Percentiles rank a stretch among this genome's conserved stretches.
Evolutionary conservation across 2,329 filamentous ascomycete genomes (phyloP).

Genomic region (Sclerotinia borealis): DNA sequence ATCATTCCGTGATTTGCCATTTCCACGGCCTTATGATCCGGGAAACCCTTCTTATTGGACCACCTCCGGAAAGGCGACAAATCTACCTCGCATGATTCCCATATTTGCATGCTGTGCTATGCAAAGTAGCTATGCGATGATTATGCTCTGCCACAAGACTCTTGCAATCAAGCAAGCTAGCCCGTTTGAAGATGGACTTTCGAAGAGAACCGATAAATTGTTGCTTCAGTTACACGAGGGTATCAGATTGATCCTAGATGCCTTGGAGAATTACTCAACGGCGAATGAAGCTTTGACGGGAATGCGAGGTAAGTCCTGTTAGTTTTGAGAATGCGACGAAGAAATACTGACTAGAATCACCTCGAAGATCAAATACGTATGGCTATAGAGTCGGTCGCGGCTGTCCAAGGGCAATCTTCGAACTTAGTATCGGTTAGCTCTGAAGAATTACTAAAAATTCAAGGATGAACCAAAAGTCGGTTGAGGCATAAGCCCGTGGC

Average conservation of each 20-base stretch:
- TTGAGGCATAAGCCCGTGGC: not conserved
- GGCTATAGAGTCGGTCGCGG: not conserved
- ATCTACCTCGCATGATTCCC: constrained; percentile 30
- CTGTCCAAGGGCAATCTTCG: not conserved
- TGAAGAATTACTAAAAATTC: not conserved
- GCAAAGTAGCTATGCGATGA: constrained; percentile 32
- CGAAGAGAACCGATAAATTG: constrained; percentile 14
- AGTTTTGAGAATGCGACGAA: not conserved
- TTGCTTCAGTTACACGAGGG: constrained; percentile 22
- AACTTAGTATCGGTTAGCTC: not conserved
- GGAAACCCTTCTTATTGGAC: not conserved
- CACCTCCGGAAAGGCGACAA: not conserved
- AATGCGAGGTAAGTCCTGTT: constrained; percentile 23
- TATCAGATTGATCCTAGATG: constrained; percentile 19
- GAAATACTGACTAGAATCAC: not conserved
- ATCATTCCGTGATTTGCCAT: constrained; percentile 42
- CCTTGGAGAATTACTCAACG: constrained; percentile 25
- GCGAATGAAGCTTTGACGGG: constrained; percentile 28
- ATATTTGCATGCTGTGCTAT: constrained; percentile 34
- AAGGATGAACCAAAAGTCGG: not conserved
- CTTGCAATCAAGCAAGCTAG: constrained; percentile 15
- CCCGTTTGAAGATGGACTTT: not conserved
- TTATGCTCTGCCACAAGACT: constrained; percentile 30
- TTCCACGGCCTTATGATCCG: constrained; percentile 30
- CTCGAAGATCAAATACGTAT: constrained; percentile 3